phyloP scores from a whole-genome alignment of 2,329 filamentous ascomycete genomes.

The Stagonosporopsis chrysanthemi region DNA sequence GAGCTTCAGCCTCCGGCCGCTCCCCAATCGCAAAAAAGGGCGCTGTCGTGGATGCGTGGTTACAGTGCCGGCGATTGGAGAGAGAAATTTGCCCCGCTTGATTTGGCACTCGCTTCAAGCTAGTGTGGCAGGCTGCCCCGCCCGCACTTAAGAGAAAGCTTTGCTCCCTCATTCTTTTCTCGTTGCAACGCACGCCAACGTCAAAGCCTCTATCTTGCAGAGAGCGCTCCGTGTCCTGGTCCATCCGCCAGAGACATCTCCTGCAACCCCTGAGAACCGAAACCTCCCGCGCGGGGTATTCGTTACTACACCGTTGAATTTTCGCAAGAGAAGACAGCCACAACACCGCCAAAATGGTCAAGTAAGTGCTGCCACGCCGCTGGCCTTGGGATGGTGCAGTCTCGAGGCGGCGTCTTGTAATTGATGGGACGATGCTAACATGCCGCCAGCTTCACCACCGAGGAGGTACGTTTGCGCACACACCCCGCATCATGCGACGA shows the following conservation, averaged over 20 bases:
- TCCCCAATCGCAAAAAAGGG: conserved; percentile 15
- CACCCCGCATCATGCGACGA: conserved; percentile 27
- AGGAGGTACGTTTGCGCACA: conserved; percentile 68
- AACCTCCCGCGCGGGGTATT: conserved; percentile 49
- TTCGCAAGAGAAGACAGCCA: conserved; percentile 43
- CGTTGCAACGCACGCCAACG: conserved; percentile 29
- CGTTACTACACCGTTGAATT: conserved; percentile 44
- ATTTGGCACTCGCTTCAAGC: conserved; percentile 15
- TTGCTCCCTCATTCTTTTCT: conserved; percentile 18
- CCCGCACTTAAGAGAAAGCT: conserved; percentile 16
- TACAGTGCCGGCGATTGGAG: conserved; percentile 16
- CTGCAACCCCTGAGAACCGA: conserved; percentile 31
- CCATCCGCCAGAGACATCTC: conserved; percentile 45
- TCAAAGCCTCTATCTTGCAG: conserved; percentile 32
- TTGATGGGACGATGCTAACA: conserved; percentile 57
- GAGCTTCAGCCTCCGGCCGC: conserved; percentile 9
- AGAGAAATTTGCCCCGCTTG: conserved; percentile 17
- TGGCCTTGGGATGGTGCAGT: not conserved
- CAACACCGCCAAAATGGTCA: conserved; percentile 98
- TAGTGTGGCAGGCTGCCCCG: conserved; percentile 8
- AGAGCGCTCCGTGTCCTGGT: conserved; percentile 41
- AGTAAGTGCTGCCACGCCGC: conserved; percentile 72
- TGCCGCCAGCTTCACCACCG: conserved; percentile 88
- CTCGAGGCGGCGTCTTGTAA: not conserved
- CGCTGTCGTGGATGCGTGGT: conserved; percentile 6